Conservation (phyloP, 2,329 filamentous ascomycete species). For the Zopfia rhizophila region DNA sequence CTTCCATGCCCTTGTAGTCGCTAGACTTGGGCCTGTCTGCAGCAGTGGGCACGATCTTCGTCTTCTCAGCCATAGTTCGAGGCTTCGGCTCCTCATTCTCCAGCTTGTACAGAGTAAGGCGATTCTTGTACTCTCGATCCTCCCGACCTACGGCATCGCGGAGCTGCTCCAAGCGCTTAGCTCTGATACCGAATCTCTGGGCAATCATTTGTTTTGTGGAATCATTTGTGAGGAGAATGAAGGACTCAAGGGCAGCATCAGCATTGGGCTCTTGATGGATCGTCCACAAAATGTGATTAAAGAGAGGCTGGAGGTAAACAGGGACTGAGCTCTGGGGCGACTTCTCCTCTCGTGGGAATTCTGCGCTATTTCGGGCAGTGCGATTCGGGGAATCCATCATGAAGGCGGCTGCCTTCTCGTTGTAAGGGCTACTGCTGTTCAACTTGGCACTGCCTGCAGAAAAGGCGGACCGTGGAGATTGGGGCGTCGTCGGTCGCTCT, state of each 20-base stretch:
- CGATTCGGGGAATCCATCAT: constrained; percentile 34
- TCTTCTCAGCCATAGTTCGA: constrained; percentile 25
- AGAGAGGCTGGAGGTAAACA: constrained; percentile 56
- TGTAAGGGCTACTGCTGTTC: constrained; percentile 39
- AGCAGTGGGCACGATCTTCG: constrained; percentile 24
- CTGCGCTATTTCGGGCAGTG: constrained; percentile 43
- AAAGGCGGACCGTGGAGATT: constrained; percentile 51
- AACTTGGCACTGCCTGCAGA: constrained; percentile 45
- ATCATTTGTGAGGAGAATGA: constrained; percentile 64
- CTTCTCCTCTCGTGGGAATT: constrained; percentile 34
- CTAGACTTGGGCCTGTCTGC: constrained; percentile 42
- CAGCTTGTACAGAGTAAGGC: constrained; percentile 49
- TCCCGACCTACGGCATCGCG: constrained; percentile 61
- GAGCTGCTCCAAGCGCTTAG: constrained; percentile 61
- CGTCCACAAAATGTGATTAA: constrained; percentile 64
- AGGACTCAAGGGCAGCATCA: constrained; percentile 59
- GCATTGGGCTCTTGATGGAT: constrained; percentile 61
- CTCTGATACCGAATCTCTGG: constrained; percentile 61
- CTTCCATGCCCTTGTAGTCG: constrained; percentile 31
- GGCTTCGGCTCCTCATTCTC: constrained; percentile 39
- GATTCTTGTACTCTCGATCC: constrained; percentile 59
- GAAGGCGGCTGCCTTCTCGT: constrained; percentile 25
- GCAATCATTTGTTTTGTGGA: constrained; percentile 57
- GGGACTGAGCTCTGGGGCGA: constrained; percentile 48
- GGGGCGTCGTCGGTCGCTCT: constrained; percentile 51